Percentiles rank a stretch among this genome's conserved stretches.
Conservation (phyloP, 176 grass and related monocot genomes). For the Oryza coarctata region DNA sequence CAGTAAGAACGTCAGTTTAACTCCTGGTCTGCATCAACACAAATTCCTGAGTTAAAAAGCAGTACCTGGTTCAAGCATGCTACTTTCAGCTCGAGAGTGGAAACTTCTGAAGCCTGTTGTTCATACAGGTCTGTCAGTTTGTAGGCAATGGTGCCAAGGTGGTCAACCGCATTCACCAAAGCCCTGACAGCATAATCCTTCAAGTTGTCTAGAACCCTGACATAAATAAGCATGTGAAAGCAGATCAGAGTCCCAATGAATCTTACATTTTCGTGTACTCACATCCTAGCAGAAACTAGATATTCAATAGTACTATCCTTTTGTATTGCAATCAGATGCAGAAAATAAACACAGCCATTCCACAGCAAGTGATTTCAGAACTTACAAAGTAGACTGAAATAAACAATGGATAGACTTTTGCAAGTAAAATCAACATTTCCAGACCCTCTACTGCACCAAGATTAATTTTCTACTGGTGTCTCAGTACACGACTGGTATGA, state of each 20-base stretch:
- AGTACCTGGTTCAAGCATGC: slow-evolving; percentile 78
- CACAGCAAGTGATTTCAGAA: neutral
- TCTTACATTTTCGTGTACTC: neutral
- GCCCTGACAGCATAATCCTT: slow-evolving; percentile 96
- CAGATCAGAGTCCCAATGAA: slow-evolving; percentile 2
- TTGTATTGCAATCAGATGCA: slow-evolving; percentile 3
- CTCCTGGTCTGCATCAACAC: neutral
- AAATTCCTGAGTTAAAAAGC: slow-evolving; percentile 7
- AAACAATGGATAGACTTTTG: neutral
- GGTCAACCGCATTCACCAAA: slow-evolving; percentile 93
- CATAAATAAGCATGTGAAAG: slow-evolving; percentile 31
- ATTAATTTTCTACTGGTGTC: neutral
- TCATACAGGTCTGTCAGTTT: slow-evolving; percentile 88
- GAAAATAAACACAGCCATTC: slow-evolving; percentile 9
- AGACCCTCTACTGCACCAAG: neutral
- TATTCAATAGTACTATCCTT: neutral
- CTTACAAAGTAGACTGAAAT: neutral
- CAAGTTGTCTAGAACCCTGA: slow-evolving; percentile 91
- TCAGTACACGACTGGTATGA: neutral
- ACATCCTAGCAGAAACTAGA: slow-evolving; percentile 17
- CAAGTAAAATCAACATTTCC: neutral
- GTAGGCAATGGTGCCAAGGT: slow-evolving; percentile 89
- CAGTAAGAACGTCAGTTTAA: slow-evolving; percentile 31
- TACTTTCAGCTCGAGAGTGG: slow-evolving; percentile 72
- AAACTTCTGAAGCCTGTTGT: slow-evolving; percentile 70